A percentile compares a stretch with the other conserved stretches of the same genome.
Conservation (phyloP, 768 basidiomycete genomes). For the Rickenella mellea region DNA sequence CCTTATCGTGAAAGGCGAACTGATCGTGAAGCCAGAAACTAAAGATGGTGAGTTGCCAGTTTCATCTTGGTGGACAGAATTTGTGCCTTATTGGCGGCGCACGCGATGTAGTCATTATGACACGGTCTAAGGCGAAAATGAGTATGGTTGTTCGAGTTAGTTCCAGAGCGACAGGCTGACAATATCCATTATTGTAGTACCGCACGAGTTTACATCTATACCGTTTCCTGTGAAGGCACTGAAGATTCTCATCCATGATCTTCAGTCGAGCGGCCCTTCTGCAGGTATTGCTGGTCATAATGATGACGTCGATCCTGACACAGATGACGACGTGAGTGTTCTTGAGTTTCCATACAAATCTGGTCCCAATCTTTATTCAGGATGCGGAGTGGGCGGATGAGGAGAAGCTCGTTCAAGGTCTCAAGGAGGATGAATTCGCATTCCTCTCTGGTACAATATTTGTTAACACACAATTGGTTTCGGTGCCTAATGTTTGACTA, state of each 20-base stretch:
- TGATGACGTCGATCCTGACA: conserved; percentile 48
- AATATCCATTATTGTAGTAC: conserved; percentile 38
- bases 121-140: conserved; percentile 79
- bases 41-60: conserved; percentile 55
- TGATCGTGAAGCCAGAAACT: conserved; percentile 75
- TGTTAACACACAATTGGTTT: conserved; percentile 4
- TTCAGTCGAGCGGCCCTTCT: conserved; percentile 71
- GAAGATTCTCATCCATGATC: conserved; percentile 79
- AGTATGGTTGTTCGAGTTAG: conserved; percentile 41
- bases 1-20: conserved; percentile 82
- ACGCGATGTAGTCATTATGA: conserved; percentile 76
- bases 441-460: conserved; percentile 48
- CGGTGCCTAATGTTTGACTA: not conserved
- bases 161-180: conserved; percentile 13
- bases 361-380: conserved; percentile 21
- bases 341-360: not conserved
- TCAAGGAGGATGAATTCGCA: conserved; percentile 69
- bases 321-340: conserved; percentile 63
- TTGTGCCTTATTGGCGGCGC: conserved; percentile 5
- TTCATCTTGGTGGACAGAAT: conserved; percentile 6
- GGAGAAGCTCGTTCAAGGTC: conserved; percentile 49
- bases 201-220: conserved; percentile 77
- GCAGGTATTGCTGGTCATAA: conserved; percentile 52
- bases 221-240: conserved; percentile 89
- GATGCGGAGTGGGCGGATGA: conserved; percentile 96